A percentile compares a stretch with the other conserved stretches of the same genome.
Conservation (phyloP, 139 green algal species). For the Gonium pectorale region DNA sequence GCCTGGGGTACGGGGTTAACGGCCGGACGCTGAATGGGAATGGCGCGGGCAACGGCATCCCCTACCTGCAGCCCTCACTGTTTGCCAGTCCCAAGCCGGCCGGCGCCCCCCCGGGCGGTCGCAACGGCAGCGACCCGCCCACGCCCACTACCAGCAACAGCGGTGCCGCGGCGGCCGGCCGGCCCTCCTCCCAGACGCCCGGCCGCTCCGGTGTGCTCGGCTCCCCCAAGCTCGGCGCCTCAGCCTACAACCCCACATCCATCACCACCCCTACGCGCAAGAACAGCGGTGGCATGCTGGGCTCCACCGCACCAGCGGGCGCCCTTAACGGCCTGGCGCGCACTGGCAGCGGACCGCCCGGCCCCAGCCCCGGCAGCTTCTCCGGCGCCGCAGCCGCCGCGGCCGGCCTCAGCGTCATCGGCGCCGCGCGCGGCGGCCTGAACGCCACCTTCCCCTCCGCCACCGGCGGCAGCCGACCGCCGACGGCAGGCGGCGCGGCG, state of each 20-base stretch:
- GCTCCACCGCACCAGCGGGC: conserved; percentile 7
- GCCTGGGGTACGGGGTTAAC: conserved; percentile 1
- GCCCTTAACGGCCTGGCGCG: neutral
- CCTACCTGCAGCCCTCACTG: conserved; percentile 6
- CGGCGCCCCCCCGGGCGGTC: conserved; percentile 5
- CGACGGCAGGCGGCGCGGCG: no score
- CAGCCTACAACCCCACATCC: neutral
- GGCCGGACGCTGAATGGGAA: conserved; percentile 3
- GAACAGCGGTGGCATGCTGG: neutral
- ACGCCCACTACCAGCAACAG: neutral
- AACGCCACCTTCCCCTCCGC: neutral
- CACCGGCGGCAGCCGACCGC: neutral
- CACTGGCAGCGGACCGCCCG: no score
- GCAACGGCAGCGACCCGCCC: conserved; percentile 31
- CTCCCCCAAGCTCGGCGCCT: conserved; percentile 1
- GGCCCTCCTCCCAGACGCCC: conserved; percentile 6
- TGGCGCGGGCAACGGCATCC: neutral
- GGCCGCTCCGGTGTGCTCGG: neutral
- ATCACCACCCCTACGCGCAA: neutral
- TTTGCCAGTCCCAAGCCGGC: neutral
- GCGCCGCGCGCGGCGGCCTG: neutral
- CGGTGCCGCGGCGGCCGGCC: neutral
- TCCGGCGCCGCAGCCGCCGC: no score
- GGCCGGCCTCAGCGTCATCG: no score
- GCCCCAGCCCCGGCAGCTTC: no score